Evolutionary conservation across 2,329 filamentous ascomycete species (phyloP).

Genomic region (Ophiocordyceps camponoti-floridani): DNA sequence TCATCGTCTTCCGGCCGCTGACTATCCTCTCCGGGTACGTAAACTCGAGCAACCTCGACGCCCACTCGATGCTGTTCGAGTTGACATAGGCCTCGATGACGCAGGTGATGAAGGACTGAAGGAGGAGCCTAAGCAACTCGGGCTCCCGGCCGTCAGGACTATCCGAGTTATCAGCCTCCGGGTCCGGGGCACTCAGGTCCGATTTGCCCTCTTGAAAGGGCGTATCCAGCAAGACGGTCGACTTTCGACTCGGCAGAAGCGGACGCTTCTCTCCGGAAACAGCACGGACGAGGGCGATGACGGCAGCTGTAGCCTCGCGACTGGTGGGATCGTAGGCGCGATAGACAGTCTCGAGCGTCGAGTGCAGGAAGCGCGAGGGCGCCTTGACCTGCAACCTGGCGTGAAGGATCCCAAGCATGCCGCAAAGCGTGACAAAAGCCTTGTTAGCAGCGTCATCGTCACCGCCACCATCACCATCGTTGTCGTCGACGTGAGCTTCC

Average conservation of each 20-base stretch:
- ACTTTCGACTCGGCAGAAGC: slow-evolving; percentile 38
- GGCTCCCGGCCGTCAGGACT: slow-evolving; percentile 33
- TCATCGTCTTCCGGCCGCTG: slow-evolving; percentile 40
- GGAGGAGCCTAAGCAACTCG: slow-evolving; percentile 41
- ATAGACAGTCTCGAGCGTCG: slow-evolving; percentile 55
- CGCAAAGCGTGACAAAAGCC: slow-evolving; percentile 52
- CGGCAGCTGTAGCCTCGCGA: slow-evolving; percentile 49
- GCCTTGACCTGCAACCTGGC: slow-evolving; percentile 58
- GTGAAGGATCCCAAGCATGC: slow-evolving; percentile 56
- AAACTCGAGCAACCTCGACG: slow-evolving; percentile 48
- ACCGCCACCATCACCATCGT: slow-evolving; percentile 18
- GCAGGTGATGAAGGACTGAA: slow-evolving; percentile 65
- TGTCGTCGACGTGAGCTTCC: slow-evolving; percentile 22
- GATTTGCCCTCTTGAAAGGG: slow-evolving; percentile 34
- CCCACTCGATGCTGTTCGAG: slow-evolving; percentile 40
- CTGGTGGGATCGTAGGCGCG: slow-evolving; percentile 44
- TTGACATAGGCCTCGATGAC: slow-evolving; percentile 58
- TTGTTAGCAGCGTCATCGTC: slow-evolving; percentile 6
- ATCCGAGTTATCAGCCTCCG: slow-evolving; percentile 27
- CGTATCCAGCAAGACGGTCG: slow-evolving; percentile 36
- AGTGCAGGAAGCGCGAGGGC: slow-evolving; percentile 62
- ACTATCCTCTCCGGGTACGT: slow-evolving; percentile 47
- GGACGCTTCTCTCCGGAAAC: slow-evolving; percentile 51
- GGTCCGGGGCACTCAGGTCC: slow-evolving; percentile 38
- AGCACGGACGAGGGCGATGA: slow-evolving; percentile 53